These are phyloP conservation scores for Globisporangium ultimum DNA, from an alignment of 352 stramenopile species.

Conservation along the genomic window DNA sequence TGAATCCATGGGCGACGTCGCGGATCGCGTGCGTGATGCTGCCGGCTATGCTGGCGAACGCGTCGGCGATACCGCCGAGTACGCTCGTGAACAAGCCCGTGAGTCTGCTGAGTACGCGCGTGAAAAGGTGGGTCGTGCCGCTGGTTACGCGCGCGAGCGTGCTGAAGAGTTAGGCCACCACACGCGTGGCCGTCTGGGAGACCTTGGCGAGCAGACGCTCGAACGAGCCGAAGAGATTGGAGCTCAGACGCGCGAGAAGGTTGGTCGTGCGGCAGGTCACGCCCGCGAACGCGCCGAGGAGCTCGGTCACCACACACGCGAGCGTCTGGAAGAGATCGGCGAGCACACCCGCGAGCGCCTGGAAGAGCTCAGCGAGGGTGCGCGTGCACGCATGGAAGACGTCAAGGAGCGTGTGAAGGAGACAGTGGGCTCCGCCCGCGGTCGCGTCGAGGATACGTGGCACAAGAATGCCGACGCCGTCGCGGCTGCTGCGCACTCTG, in stretches of 20 bases:
- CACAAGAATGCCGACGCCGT: constrained; percentile 46
- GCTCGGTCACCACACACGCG: constrained; percentile 25
- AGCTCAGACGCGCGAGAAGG: constrained; percentile 30
- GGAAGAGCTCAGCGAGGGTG: constrained; percentile 17
- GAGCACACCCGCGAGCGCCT: constrained; percentile 20
- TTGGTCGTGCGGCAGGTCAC: background rate
- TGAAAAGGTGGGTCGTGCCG: constrained; percentile 15
- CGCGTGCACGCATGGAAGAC: constrained; percentile 22
- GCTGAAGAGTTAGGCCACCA: constrained; percentile 26
- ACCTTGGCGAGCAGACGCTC: constrained; percentile 28
- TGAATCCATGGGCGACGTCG: constrained; percentile 1
- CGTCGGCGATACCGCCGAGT: constrained; percentile 26
- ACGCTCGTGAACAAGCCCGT: constrained; percentile 43
- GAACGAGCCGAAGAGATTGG: too few relatives aligned
- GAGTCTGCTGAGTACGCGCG: constrained; percentile 37
- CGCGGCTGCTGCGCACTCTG: constrained; percentile 17
- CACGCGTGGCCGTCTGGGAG: constrained; percentile 30
- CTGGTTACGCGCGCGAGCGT: constrained; percentile 7
- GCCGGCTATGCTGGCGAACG: constrained; percentile 15
- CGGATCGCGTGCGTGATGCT: constrained; percentile 30
- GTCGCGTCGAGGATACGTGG: constrained; percentile 49
- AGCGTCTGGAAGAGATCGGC: constrained; percentile 33
- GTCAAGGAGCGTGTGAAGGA: constrained; percentile 50
- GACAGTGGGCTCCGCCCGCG: constrained; percentile 30
- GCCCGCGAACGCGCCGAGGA: constrained; percentile 21